phyloP scores from a whole-genome alignment of 257 asterid genomes.

The Capsicum pubescens region DNA sequence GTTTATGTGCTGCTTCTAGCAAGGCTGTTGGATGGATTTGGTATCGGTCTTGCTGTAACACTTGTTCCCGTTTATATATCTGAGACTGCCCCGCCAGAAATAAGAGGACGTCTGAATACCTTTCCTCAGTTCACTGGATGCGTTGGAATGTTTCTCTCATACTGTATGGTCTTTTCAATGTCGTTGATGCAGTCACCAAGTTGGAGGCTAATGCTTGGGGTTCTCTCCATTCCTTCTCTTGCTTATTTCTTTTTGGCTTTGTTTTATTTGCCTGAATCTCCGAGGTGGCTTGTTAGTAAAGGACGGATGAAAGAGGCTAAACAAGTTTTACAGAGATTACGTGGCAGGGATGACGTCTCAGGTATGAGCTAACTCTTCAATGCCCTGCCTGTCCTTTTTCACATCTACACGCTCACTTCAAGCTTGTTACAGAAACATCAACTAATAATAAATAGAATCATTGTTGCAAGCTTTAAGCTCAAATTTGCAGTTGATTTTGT shows the following conservation, averaged over 20 bases:
- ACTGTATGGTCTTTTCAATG: slow-evolving; percentile 93
- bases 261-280: slow-evolving; percentile 89
- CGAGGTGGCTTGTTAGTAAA: slow-evolving; percentile 96
- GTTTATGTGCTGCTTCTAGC: slow-evolving; percentile 79
- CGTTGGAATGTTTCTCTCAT: slow-evolving; percentile 85
- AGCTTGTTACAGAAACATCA: neutral
- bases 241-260: slow-evolving; percentile 62
- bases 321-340: slow-evolving; percentile 70
- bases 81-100: slow-evolving; percentile 96
- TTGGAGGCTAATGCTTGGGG: slow-evolving; percentile 97
- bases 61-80: slow-evolving; percentile 92
- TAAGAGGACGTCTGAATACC: slow-evolving; percentile 76
- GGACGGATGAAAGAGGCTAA: slow-evolving; percentile 88
- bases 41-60: slow-evolving; percentile 89
- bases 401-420: neutral
- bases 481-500: neutral
- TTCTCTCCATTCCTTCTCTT: slow-evolving; percentile 81
- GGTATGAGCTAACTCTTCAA: slow-evolving; percentile 45
- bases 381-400: neutral
- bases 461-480: neutral
- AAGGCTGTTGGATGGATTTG: slow-evolving; percentile 92
- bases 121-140: slow-evolving; percentile 94
- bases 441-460: neutral
- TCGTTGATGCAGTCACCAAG: slow-evolving; percentile 74
- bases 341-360: slow-evolving; percentile 88